Evolutionary conservation across 1,284 basidiomycete species (phyloP), one percentile per base, ranked within the genome.

Genomic region (Cystobasidium sp.): DNA sequence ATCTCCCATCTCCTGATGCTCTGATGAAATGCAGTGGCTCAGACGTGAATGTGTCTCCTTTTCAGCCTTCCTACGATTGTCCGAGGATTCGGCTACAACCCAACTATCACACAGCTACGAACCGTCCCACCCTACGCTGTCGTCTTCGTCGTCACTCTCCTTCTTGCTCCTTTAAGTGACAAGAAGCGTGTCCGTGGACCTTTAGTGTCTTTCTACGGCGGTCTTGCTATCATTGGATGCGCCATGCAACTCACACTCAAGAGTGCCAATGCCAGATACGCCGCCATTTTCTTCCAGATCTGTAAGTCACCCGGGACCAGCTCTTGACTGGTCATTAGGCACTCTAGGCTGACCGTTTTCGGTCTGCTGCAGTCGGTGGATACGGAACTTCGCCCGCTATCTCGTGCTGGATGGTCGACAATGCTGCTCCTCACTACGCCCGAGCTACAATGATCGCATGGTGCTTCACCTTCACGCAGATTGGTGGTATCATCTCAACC

Each of bases 51-150:
- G 20, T 44, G 7, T 22, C 18, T 5, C 20, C 12, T 6, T 6
- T 6, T 52, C 44, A 70, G 73, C 53, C 83, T 94, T 31, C 92
- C 92, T 0, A 94, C 92, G 0, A 92, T 93, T 78, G 88, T 78
- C 53, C 78, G 82, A 39, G 83, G 81, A 12, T 79, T 87, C 20
- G 87, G 86, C 3, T 86, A 85, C 79, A 81, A 81, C 37, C 81
- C 82, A 46, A 83, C 86, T 0, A 79, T 84, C 20, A 88, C 86
- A 0, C 87, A 88, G 79, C 83, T 88, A n/a, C 85, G 86, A 82
- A 86, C 92, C 0, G 69, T 71, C 20, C 69, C 69, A 20, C 69
- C 55, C 43, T 64, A 62, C 22, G 41, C 69, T 3, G 59, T 71
- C 37, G 58, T 61, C 31, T 59, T 71, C 10, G 59, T 71, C 14